Conservation (phyloP, 2,329 filamentous ascomycete species). For the Aspergillus oerlinghausenensis region DNA sequence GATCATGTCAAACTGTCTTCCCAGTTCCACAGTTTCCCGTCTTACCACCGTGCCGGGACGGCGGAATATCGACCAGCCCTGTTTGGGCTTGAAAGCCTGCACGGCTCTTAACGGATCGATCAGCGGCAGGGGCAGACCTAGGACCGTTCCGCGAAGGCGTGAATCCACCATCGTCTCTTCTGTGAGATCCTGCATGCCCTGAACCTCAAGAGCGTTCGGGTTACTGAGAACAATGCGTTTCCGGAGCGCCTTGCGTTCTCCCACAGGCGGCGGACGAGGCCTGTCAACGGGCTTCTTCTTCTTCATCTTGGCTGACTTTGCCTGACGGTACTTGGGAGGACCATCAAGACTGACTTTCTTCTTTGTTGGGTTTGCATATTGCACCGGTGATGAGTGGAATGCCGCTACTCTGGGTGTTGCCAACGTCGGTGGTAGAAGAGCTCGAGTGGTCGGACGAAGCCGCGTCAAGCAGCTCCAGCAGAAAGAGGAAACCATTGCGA, state of each 20-base stretch:
- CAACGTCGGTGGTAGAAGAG: constrained; percentile 37
- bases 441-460: constrained; percentile 39
- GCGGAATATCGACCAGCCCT: constrained; percentile 83
- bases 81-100: constrained; percentile 85
- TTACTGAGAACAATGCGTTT: constrained; percentile 92
- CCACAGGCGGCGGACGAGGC: constrained; percentile 59
- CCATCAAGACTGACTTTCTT: constrained; percentile 42
- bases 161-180: constrained; percentile 51
- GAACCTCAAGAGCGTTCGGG: constrained; percentile 79
- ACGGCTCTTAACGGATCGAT: constrained; percentile 77
- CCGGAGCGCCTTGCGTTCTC: constrained; percentile 80
- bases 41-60: constrained; percentile 74
- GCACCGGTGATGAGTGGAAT: constrained; percentile 44
- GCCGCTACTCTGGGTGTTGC: constrained; percentile 43
- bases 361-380: constrained; percentile 41
- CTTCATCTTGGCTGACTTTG: constrained; percentile 41
- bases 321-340: constrained; percentile 34
- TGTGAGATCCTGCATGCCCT: constrained; percentile 60
- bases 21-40: constrained; percentile 69
- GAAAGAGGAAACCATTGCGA: constrained; percentile 52
- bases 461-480: constrained; percentile 57
- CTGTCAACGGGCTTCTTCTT: constrained; percentile 40
- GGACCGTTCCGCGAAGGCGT: constrained; percentile 60
- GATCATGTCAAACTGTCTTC: constrained; percentile 57
- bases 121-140: constrained; percentile 63